These are phyloP conservation scores for Porcisia hertigi DNA, from an alignment of 208 protist species.

Conservation along the genomic window DNA sequence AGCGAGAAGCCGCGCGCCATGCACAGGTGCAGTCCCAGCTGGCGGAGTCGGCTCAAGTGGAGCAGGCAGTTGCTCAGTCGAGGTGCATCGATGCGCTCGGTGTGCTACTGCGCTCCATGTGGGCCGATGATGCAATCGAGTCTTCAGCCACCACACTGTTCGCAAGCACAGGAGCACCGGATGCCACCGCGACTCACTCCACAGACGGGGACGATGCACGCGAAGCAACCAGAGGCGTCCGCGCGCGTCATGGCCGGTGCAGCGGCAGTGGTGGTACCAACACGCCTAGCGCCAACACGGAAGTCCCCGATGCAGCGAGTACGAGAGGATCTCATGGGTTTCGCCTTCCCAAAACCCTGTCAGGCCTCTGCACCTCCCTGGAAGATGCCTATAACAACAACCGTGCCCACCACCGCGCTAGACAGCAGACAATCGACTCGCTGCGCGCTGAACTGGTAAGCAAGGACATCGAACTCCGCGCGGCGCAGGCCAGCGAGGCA, in stretches of 20 bases:
- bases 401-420: conserved; percentile 14
- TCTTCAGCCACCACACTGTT: background rate
- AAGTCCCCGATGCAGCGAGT: background rate
- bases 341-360: conserved; percentile 30
- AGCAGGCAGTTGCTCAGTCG: conserved; percentile 26
- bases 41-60: conserved; percentile 28
- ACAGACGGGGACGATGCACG: background rate
- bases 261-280: background rate
- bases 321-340: background rate
- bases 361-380: conserved; percentile 30
- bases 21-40: conserved; percentile 28
- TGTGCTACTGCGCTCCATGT: conserved; percentile 39
- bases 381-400: conserved; percentile 31
- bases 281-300: background rate
- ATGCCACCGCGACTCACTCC: background rate
- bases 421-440: conserved; percentile 22
- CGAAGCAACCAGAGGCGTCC: background rate
- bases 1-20: conserved; percentile 25
- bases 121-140: conserved; percentile 37
- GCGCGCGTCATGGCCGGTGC: background rate
- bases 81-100: conserved; percentile 29
- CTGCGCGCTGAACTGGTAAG: conserved; percentile 19
- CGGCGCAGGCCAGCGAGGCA: conserved; percentile 29
- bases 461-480: conserved; percentile 29
- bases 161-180: conserved; percentile 3